Conservation (phyloP, 2,329 filamentous ascomycete species). For the Zymoseptoria crescenta region DNA sequence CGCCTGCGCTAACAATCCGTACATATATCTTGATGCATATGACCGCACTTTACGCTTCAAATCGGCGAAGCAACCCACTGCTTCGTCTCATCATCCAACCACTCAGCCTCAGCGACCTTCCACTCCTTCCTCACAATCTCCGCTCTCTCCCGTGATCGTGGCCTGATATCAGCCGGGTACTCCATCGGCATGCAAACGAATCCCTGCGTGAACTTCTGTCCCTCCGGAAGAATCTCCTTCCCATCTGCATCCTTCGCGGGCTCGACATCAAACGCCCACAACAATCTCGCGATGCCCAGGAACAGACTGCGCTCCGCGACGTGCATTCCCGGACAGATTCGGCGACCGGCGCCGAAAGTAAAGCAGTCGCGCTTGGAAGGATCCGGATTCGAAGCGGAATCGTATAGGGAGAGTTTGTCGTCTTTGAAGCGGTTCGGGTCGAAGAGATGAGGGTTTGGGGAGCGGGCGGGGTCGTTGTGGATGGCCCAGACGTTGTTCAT, state of each 20-base stretch:
- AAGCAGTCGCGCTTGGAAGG: slow-evolving; percentile 17
- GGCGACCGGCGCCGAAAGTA: slow-evolving; percentile 25
- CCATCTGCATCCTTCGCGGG: slow-evolving; percentile 26
- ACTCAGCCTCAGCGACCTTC: slow-evolving; percentile 15
- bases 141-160: slow-evolving; percentile 28
- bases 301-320: slow-evolving; percentile 24
- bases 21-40: no score
- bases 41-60: background rate
- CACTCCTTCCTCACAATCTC: slow-evolving; percentile 24
- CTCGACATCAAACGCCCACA: slow-evolving; percentile 39
- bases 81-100: slow-evolving; percentile 21
- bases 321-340: slow-evolving; percentile 26
- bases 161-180: slow-evolving; percentile 32
- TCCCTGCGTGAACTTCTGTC: slow-evolving; percentile 35
- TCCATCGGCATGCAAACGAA: slow-evolving; percentile 40
- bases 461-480: slow-evolving; percentile 14
- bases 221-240: slow-evolving; percentile 31
- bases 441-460: slow-evolving; percentile 18
- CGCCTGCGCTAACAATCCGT: no score
- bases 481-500: slow-evolving; percentile 24
- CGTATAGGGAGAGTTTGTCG: slow-evolving; percentile 17
- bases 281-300: slow-evolving; percentile 36
- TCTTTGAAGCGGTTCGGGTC: slow-evolving; percentile 20
- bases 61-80: slow-evolving; percentile 22
- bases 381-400: slow-evolving; percentile 24